A percentile compares a stretch with the other conserved stretches of the same genome.
Evolutionary conservation across 2,329 filamentous ascomycete genomes (phyloP).

Genomic region (Teratosphaeria zuluensis): DNA sequence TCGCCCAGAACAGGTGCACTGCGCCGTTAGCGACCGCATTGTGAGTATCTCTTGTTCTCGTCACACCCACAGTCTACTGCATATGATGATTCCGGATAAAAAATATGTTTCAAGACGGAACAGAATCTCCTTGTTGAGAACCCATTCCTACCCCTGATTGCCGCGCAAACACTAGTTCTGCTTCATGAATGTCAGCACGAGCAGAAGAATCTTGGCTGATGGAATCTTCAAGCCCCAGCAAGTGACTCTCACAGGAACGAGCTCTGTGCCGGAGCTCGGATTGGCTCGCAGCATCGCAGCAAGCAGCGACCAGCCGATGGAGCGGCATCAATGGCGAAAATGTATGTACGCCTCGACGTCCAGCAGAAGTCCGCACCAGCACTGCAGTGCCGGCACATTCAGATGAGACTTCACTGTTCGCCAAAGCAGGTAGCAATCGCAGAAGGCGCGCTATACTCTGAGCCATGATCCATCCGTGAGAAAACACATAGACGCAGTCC

Average conservation of each 20-base stretch:
- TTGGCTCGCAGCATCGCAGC: background rate
- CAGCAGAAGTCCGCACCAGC: background rate
- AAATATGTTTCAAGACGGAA: conserved; percentile 28
- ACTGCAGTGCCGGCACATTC: background rate
- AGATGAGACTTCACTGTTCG: background rate
- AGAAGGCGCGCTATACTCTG: background rate
- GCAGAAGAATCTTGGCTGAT: background rate
- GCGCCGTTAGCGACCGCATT: background rate
- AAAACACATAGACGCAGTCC: background rate
- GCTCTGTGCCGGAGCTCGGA: background rate
- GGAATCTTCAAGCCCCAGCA: background rate
- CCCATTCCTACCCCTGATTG: background rate
- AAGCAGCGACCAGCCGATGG: background rate
- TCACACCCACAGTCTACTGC: background rate
- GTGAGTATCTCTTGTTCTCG: background rate
- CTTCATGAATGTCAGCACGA: background rate
- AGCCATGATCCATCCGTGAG: background rate
- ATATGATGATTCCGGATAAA: conserved; percentile 18
- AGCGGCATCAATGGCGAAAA: background rate
- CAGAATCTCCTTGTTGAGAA: conserved; percentile 12
- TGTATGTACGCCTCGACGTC: background rate
- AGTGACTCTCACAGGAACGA: background rate
- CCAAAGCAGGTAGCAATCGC: background rate
- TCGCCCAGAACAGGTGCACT: background rate
- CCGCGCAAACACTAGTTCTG: background rate